phyloP scores from a whole-genome alignment of 495 filamentous ascomycete genomes.

The Tricharina praecox region DNA sequence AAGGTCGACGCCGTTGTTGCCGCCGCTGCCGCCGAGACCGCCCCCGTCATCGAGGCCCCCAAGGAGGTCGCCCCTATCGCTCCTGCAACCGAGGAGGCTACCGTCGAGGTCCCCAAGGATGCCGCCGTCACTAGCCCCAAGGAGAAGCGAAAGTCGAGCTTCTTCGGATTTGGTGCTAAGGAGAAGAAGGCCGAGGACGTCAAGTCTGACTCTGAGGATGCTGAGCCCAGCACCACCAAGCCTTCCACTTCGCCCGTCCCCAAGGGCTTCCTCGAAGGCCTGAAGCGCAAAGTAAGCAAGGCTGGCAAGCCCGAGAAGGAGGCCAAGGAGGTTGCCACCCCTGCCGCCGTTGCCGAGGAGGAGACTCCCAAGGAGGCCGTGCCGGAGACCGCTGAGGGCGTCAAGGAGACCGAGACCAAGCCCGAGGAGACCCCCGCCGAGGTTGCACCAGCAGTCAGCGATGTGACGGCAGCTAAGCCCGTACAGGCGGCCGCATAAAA shows the following conservation, averaged over 20 bases:
- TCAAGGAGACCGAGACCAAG: neutral
- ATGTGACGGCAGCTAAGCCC: slow-evolving; percentile 29
- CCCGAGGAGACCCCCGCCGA: slow-evolving; percentile 1
- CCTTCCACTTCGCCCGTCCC: slow-evolving; percentile 16
- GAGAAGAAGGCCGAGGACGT: slow-evolving; percentile 25
- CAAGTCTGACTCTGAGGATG: slow-evolving; percentile 24
- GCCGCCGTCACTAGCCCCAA: slow-evolving; percentile 12
- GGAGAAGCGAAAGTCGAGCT: slow-evolving; percentile 30
- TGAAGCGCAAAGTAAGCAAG: slow-evolving; percentile 28
- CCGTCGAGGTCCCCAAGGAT: slow-evolving; percentile 9
- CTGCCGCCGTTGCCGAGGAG: slow-evolving; percentile 30
- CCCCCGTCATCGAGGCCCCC: neutral
- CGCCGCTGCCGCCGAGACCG: too few species aligned
- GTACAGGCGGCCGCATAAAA: slow-evolving; percentile 33
- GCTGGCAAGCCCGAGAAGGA: slow-evolving; percentile 25
- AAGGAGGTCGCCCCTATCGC: slow-evolving; percentile 3
- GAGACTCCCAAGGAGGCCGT: slow-evolving; percentile 14
- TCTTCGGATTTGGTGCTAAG: slow-evolving; percentile 25
- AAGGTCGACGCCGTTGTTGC: slow-evolving; percentile 3
- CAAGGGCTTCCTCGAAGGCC: slow-evolving; percentile 16
- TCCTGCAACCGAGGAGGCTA: slow-evolving; percentile 3
- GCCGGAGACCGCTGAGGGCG: slow-evolving; percentile 1
- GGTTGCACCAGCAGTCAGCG: slow-evolving; percentile 21
- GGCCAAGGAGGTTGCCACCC: slow-evolving; percentile 27
- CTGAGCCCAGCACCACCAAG: slow-evolving; percentile 20